phyloP scores from a whole-genome alignment of 192 early-diverging fungal species.

The Endogone sp. region DNA sequence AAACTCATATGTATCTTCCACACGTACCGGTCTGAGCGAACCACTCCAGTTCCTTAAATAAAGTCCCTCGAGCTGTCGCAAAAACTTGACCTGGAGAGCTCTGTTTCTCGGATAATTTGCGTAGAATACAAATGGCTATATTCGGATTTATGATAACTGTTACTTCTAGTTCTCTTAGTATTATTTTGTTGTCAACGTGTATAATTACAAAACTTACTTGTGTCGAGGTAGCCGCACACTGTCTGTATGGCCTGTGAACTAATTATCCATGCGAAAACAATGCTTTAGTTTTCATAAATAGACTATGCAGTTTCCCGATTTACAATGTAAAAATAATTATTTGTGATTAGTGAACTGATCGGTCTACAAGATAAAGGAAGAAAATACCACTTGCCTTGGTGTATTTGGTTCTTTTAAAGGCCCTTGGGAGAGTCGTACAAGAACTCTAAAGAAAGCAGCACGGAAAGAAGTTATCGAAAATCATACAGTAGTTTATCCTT shows the following conservation, averaged over 20 bases:
- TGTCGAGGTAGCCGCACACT: constrained; percentile 19
- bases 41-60: constrained; percentile 22
- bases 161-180: too few relatives aligned
- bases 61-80: not conserved
- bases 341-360: not conserved
- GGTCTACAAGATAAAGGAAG: not conserved
- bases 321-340: not conserved
- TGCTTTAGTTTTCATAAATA: not conserved
- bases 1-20: not conserved
- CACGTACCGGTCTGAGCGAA: constrained; percentile 14
- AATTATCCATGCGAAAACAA: not conserved
- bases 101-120: not conserved
- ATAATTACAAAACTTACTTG: constrained; percentile 15
- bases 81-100: not conserved
- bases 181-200: too few relatives aligned
- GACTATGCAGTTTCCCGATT: not conserved
- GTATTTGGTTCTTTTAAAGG: not conserved
- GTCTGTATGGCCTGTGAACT: constrained; percentile 1
- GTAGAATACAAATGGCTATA: not conserved
- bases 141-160: too few relatives aligned
- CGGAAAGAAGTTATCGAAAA: not conserved
- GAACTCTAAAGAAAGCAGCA: not conserved
- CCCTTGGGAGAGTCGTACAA: constrained; percentile 13
- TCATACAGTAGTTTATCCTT: not conserved
- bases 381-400: not conserved